Base-by-base conservation (phyloP, 23 red algal genomes). In the Gracilaria domingensis region DNA sequence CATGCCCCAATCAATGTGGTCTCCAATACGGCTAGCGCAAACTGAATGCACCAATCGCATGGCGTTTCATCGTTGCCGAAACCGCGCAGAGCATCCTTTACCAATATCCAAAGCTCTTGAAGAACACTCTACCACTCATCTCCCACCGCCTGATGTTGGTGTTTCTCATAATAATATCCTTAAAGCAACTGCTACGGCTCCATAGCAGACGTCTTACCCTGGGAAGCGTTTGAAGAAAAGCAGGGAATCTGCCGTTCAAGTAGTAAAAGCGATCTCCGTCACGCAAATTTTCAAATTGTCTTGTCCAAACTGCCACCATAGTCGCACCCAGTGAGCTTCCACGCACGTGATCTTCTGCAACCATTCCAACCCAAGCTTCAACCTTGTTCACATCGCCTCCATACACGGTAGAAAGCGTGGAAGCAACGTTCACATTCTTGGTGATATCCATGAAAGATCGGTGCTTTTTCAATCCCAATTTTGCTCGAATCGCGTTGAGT, bases 191-290 rank as follows among this genome's bases (percentile, higher is more conserved):
- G 5, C 29, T 6, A 29, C 59, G 25, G 33, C 12, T 28, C 26
- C 29, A 56, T 0, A 58, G 25, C 4, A 81, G 32, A 8, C 54
- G 37, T 30, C 76, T 56, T 24, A 88, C 64, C 12, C 62, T 58
- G 18, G 84, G 66, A 29, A 75, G 40, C 20, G 24, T 42, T 20
- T 76, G 38, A 14, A 88, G 53, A 6, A 48, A 59, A 4, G 5
- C 8, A 14, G 76, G 76, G 33, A 81, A 54, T 56, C 76, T 26
- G 3, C 28, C 34, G 40, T 73, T 87, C 83, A 72, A 45, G 56
- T 90, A 92, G 60, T 69, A 93, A 29, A 93, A 93, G 33, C 81
- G 80, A 79, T 93, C 90, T 8, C 90, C 90, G 62, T 93, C 90
- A 5, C 78, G 78, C 33, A 93, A 14, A 39, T 79, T 79, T 13